Evolutionary conservation across 2,329 filamentous ascomycete genomes (phyloP).

Genomic region (Elsinoe fawcettii): DNA sequence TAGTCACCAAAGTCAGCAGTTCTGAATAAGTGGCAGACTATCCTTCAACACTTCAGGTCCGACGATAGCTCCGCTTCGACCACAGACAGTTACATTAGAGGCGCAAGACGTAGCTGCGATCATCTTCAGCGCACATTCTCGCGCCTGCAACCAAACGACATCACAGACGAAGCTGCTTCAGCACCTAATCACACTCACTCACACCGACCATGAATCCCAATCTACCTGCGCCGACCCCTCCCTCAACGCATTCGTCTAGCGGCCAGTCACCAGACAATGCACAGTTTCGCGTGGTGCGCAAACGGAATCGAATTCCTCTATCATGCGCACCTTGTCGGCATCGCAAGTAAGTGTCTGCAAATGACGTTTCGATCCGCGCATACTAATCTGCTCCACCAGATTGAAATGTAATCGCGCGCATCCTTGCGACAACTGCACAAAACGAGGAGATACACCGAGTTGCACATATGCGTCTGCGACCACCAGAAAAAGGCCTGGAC

Average conservation of each 20-base stretch:
- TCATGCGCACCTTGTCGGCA: conserved; percentile 88
- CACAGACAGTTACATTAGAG: background rate
- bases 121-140: no score
- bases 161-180: background rate
- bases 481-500: conserved; percentile 62
- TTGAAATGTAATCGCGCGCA: conserved; percentile 89
- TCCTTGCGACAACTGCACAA: conserved; percentile 91
- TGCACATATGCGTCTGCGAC: conserved; percentile 71
- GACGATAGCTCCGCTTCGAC: background rate
- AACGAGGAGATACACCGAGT: conserved; percentile 69
- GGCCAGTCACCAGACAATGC: conserved; percentile 71
- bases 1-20: background rate
- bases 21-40: background rate
- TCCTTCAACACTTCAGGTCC: background rate
- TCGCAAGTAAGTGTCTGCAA: conserved; percentile 60
- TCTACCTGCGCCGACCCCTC: conserved; percentile 54
- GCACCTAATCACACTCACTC: no score
- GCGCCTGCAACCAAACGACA: no score
- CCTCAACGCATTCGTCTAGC: conserved; percentile 68
- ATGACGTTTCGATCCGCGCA: conserved; percentile 3
- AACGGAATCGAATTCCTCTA: conserved; percentile 82
- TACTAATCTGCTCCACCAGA: conserved; percentile 39
- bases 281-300: conserved; percentile 80
- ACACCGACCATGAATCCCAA: conserved; percentile 7
- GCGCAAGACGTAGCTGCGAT: background rate